Percentiles rank a stretch among this genome's conserved stretches.
Conservation (phyloP, 225 moss, liverwort and hornwort species). For the Rhytidiadelphus loreus region DNA sequence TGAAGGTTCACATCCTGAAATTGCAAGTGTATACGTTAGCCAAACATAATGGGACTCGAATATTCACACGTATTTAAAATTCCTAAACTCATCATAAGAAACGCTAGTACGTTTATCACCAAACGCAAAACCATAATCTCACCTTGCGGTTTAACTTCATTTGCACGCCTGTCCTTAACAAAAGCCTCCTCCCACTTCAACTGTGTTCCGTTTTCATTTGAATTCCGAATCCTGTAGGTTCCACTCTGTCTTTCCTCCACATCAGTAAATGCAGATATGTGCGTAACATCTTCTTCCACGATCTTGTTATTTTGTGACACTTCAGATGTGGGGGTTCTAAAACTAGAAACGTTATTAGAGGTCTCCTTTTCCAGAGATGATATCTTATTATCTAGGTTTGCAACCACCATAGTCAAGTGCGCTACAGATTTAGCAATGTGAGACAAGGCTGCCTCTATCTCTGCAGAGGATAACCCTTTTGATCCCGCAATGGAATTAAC, state of each 20-base stretch:
- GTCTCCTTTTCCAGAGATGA: slow-evolving; percentile 11
- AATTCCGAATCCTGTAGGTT: slow-evolving; percentile 8
- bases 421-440: slow-evolving; percentile 36
- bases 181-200: slow-evolving; percentile 36
- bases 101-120: background rate
- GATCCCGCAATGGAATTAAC: background rate
- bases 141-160: slow-evolving; percentile 10
- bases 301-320: background rate
- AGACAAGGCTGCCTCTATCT: slow-evolving; percentile 25
- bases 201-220: background rate
- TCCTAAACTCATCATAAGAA: background rate
- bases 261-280: background rate
- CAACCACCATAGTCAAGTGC: slow-evolving; percentile 27
- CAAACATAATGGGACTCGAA: background rate
- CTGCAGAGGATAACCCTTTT: background rate
- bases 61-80: background rate
- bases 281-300: background rate
- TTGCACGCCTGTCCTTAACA: background rate
- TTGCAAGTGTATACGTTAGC: background rate
- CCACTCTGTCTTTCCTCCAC: slow-evolving; percentile 5
- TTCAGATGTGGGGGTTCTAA: background rate
- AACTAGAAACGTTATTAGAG: background rate
- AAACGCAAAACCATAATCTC: background rate
- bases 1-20: slow-evolving; percentile 1
- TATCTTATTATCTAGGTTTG: slow-evolving; percentile 25